These are phyloP conservation scores for Rhytidiadelphus loreus DNA, from an alignment of 225 moss, liverwort and hornwort genomes.

Conservation along the genomic window DNA sequence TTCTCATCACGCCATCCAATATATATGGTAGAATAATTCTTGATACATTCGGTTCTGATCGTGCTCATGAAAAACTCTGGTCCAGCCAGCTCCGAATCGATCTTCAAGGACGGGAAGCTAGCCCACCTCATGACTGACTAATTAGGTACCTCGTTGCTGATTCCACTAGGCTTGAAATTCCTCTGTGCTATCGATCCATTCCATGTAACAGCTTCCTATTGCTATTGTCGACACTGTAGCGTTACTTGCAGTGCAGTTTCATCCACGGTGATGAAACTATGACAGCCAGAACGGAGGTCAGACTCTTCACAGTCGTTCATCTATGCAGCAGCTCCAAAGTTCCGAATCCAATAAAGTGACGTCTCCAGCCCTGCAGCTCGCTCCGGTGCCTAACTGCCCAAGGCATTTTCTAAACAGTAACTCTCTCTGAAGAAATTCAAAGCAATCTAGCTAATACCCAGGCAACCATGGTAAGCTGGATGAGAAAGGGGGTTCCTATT, in stretches of 20 bases:
- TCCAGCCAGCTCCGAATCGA: neutral
- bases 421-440: conserved; percentile 6
- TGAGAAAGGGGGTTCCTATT: neutral
- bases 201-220: neutral
- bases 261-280: neutral
- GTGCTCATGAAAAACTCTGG: neutral
- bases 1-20: neutral
- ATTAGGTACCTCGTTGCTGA: neutral
- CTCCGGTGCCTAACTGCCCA: neutral
- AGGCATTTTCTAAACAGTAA: neutral
- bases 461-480: neutral
- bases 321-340: neutral
- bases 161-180: neutral
- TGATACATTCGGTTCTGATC: neutral
- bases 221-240: neutral
- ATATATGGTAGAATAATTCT: too few species aligned
- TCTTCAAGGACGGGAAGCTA: neutral
- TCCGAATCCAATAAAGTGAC: neutral
- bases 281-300: neutral
- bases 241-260: neutral
- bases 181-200: neutral
- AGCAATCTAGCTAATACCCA: conserved; percentile 6
- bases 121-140: neutral
- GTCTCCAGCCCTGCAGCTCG: neutral
- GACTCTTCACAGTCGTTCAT: conserved; percentile 14